phyloP scores from a whole-genome alignment of 202 grass and related monocot species.

The Schoenoplectus triqueter region DNA sequence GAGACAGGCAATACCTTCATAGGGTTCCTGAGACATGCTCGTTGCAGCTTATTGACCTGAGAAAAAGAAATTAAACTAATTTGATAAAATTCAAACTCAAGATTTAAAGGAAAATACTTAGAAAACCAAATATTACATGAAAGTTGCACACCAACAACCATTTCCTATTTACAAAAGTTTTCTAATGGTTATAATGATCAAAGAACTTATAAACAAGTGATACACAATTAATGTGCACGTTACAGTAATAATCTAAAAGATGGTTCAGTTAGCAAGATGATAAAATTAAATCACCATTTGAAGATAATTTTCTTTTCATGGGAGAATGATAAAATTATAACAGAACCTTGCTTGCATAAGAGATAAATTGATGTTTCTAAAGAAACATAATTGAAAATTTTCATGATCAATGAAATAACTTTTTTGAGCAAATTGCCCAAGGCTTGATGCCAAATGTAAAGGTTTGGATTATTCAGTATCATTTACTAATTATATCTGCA shows the following conservation, averaged over 20 bases:
- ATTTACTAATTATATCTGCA: slow-evolving; percentile 2
- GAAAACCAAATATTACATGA: background rate
- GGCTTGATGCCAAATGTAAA: background rate
- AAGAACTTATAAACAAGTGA: background rate
- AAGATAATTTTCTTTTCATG: background rate
- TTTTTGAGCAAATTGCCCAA: too few species aligned
- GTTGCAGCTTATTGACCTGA: slow-evolving; percentile 80
- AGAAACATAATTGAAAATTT: too few species aligned
- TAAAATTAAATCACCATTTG: background rate
- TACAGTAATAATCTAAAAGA: background rate
- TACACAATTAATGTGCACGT: background rate
- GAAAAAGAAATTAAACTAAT: background rate
- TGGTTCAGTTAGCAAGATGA: background rate
- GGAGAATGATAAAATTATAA: background rate
- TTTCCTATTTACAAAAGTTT: too few species aligned
- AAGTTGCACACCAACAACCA: background rate
- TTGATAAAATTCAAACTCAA: background rate
- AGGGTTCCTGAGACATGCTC: slow-evolving; percentile 48
- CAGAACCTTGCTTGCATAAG: background rate
- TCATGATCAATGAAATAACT: background rate
- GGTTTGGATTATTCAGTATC: background rate
- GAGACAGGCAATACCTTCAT: slow-evolving; percentile 53
- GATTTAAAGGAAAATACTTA: too few species aligned
- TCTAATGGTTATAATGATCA: too few species aligned
- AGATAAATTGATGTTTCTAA: background rate